phyloP scores from a whole-genome alignment of 2,329 filamentous ascomycete species.

The Diaporthe longicolla region DNA sequence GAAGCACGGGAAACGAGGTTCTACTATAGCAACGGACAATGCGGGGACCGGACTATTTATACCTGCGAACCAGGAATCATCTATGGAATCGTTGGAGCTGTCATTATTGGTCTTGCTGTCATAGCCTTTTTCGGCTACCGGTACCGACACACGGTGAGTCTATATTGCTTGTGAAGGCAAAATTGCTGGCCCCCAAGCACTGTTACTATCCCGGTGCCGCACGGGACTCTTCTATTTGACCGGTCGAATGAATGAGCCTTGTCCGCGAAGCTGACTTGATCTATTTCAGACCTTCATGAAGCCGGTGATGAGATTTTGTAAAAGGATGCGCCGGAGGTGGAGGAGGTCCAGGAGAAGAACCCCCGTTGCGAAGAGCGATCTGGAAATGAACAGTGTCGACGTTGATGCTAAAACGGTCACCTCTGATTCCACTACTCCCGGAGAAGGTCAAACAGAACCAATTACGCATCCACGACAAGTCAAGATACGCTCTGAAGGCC shows the following conservation, averaged over 20 bases:
- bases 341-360: not conserved
- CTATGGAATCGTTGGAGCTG: not conserved
- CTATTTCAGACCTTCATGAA: not conserved
- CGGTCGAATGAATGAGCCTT: fast-evolving
- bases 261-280: not conserved
- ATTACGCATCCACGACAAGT: not conserved
- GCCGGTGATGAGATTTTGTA: not conserved
- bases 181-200: not conserved
- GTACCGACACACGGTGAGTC: not conserved
- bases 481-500: not conserved
- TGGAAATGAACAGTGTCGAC: constrained; percentile 1
- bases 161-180: not conserved
- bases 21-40: constrained; percentile 13
- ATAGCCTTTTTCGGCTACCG: not conserved
- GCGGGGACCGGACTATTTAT: constrained; percentile 20
- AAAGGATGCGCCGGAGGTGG: not conserved
- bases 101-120: not conserved
- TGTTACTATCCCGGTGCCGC: not conserved
- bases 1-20: not conserved
- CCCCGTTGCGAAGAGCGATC: not conserved
- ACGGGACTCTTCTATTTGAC: too few relatives aligned
- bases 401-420: not conserved
- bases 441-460: not conserved
- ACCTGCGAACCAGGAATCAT: constrained; percentile 18
- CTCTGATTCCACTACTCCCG: not conserved